A percentile compares a stretch with the other conserved stretches of the same genome.
phyloP scores from a whole-genome alignment of 345 rosid genomes.

The Lepidium didymum region DNA sequence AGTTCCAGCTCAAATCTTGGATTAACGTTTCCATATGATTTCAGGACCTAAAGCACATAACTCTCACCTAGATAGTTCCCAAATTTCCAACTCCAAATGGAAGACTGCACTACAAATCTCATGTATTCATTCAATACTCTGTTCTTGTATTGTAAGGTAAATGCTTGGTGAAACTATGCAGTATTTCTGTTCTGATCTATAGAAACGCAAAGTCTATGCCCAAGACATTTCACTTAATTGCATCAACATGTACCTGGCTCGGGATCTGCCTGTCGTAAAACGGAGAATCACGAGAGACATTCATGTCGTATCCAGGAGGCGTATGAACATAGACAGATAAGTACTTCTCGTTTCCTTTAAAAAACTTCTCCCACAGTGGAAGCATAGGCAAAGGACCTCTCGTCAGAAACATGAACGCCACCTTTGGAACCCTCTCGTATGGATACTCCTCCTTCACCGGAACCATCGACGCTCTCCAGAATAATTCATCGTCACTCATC shows the following conservation, averaged over 20 bases:
- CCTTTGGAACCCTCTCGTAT: constrained; percentile 54
- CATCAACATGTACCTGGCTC: constrained; percentile 46
- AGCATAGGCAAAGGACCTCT: constrained; percentile 86
- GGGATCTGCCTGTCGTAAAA: constrained; percentile 69
- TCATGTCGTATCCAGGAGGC: constrained; percentile 40
- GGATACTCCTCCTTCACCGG: constrained; percentile 64
- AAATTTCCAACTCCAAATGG: not conserved
- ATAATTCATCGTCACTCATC: constrained; percentile 57
- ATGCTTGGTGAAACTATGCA: not conserved
- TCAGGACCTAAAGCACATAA: not conserved
- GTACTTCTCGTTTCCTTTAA: constrained; percentile 50
- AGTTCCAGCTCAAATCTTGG: not conserved
- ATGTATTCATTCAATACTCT: not conserved
- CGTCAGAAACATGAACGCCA: constrained; percentile 86
- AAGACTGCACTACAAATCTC: not conserved
- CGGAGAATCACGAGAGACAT: constrained; percentile 52
- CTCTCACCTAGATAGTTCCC: not conserved
- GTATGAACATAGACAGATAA: constrained; percentile 68
- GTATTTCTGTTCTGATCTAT: not conserved
- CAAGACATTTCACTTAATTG: not conserved
- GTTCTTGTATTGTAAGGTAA: not conserved
- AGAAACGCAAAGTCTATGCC: not conserved
- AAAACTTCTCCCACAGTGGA: constrained; percentile 91
- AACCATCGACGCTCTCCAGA: constrained; percentile 84
- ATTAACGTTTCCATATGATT: not conserved